Evolutionary conservation across 2,329 filamentous ascomycete genomes (phyloP).

Genomic region (Exophiala calicioides): DNA sequence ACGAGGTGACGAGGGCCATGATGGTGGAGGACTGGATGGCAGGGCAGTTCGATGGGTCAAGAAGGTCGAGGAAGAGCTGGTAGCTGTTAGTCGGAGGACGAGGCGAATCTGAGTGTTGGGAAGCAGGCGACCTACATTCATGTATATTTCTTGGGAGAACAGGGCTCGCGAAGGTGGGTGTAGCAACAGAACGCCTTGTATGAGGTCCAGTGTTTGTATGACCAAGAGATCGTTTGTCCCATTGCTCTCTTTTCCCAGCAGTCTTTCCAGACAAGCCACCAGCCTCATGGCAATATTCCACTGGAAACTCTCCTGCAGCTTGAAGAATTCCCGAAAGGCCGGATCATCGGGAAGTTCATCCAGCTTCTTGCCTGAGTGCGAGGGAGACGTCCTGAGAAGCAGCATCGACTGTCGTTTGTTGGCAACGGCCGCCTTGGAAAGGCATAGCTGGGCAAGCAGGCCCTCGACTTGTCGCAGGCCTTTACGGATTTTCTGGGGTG

Average conservation of each 20-base stretch:
- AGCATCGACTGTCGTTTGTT: conserved; percentile 48
- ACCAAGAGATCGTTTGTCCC: conserved; percentile 87
- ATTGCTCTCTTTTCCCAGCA: conserved; percentile 78
- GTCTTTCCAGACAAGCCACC: conserved; percentile 79
- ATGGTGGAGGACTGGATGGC: conserved; percentile 89
- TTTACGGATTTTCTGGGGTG: conserved; percentile 86
- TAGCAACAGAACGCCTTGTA: conserved; percentile 83
- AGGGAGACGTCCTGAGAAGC: conserved; percentile 41
- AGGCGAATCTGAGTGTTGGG: neutral
- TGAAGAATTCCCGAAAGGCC: conserved; percentile 93
- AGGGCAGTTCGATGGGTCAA: conserved; percentile 88
- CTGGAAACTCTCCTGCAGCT: conserved; percentile 93
- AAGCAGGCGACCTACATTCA: conserved; percentile 67
- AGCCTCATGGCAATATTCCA: conserved; percentile 93
- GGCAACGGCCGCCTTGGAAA: conserved; percentile 55
- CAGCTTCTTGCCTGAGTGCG: conserved; percentile 61
- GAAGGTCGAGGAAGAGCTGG: conserved; percentile 84
- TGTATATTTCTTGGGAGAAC: conserved; percentile 86
- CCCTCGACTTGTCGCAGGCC: conserved; percentile 92
- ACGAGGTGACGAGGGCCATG: conserved; percentile 82
- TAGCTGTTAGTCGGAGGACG: neutral
- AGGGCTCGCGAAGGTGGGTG: conserved; percentile 87
- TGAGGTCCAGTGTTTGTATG: conserved; percentile 80
- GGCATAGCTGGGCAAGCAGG: conserved; percentile 89
- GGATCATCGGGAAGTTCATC: conserved; percentile 74